Base-by-base conservation (phyloP, 345 rosid species). In the Sapria himalayana region DNA sequence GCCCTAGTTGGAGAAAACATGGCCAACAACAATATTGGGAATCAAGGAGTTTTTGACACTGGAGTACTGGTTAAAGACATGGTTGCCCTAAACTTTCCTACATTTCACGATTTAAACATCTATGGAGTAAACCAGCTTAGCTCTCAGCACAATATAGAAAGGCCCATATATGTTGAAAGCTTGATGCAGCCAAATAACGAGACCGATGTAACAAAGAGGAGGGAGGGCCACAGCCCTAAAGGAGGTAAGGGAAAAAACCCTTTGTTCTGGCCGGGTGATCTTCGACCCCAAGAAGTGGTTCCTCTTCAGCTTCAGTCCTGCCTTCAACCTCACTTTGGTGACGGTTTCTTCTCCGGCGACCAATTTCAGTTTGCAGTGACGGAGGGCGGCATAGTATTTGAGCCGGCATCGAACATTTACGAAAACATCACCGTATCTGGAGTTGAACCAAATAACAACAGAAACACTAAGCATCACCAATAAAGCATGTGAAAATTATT, bases 101-200 rank as follows among this genome's bases (percentile, higher is more conserved):
- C 62, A 16, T 80, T 84, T 54, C 99, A 91, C 65, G 99, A 91
- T 70, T 93, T 84, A 32, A 82, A 79, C 70, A 64, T 89, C 4
- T 82, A 89, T 20, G 85, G 81, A 16, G 17, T 19, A 39, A 69
- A 66, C 29, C 73, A 65, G 9, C 59, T 65, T 3, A 73, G 68
- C 49, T 68, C 59, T 35, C 86, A 70, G 23, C 73, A 67, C 38
- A 66, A 63, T 67, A 69, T 80, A 56, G 85, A 79, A 37, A 66
- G 77, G 45, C 55, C 74, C 37, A n/a, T n/a, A n/a, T 55, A 61
- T 18, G 58, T 64, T 15, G 70, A 68, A 42, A 65, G 53, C 9
- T 70, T 75, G 65, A 31, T 72, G 45, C n/a, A n/a, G n/a, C 22
- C 65, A 19, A 69, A 46, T 18, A 31, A 18, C 47, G 56, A 38